Evolutionary conservation across 73 alveolate genomes (phyloP).

Genomic region (Paramecium sonneborni): DNA sequence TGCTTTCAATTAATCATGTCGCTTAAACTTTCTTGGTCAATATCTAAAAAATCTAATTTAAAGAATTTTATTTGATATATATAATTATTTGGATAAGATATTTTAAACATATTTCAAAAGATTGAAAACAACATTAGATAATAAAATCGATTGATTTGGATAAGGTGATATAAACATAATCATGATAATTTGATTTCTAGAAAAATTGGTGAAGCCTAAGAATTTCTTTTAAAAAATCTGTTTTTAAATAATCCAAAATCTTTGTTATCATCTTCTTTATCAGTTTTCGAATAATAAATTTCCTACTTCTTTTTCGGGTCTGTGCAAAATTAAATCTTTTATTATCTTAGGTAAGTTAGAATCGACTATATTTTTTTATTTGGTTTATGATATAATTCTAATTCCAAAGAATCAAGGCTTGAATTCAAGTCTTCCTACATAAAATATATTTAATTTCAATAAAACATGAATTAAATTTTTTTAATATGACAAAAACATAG

Average conservation of each 20-base stretch:
- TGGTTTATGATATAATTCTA: slow-evolving; percentile 12
- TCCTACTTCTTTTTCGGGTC: slow-evolving; percentile 20
- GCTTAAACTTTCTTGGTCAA: background rate
- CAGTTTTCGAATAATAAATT: background rate
- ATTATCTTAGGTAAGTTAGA: background rate
- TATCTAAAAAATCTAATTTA: background rate
- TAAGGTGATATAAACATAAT: background rate
- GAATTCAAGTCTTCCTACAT: background rate
- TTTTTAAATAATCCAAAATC: background rate
- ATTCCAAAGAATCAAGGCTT: slow-evolving; percentile 9
- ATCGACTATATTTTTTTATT: background rate
- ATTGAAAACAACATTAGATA: background rate
- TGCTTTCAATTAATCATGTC: background rate
- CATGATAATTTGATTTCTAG: background rate
- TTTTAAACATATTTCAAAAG: background rate
- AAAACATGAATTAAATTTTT: background rate
- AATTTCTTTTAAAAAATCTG: background rate
- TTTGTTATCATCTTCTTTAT: background rate
- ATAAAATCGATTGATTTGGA: background rate
- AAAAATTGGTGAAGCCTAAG: background rate
- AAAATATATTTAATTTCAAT: background rate
- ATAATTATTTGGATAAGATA: background rate
- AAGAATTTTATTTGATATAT: background rate
- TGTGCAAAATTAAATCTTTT: background rate
- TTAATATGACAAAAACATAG: background rate